A percentile compares a stretch with the other conserved stretches of the same genome.
phyloP scores from a whole-genome alignment of 352 stramenopile genomes.

The Aphanomyces euteiches region DNA sequence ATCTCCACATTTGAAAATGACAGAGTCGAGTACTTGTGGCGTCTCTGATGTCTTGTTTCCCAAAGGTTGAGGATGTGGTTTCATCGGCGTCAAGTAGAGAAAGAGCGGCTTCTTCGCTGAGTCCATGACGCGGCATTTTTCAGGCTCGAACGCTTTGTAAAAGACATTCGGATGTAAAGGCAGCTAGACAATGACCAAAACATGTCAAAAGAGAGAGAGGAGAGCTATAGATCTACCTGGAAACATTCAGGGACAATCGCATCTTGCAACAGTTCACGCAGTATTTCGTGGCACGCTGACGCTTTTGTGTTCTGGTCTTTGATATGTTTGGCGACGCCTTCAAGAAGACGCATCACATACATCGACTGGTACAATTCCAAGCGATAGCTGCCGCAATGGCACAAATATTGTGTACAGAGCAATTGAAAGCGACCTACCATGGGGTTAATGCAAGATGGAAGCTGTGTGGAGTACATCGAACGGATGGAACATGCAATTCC shows the following conservation, averaged over 20 bases:
- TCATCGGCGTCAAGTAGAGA: conserved; percentile 76
- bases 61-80: conserved; percentile 43
- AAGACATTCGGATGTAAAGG: conserved; percentile 82
- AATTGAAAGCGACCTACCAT: conserved; percentile 45
- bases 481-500: conserved; percentile 31
- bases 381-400: conserved; percentile 85
- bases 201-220: not conserved
- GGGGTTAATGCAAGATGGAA: not conserved
- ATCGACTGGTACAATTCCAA: conserved; percentile 87
- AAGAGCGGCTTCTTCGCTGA: conserved; percentile 91
- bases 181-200: conserved; percentile 37
- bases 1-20: conserved; percentile 92
- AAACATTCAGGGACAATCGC: conserved; percentile 80
- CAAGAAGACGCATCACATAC: conserved; percentile 89
- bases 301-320: conserved; percentile 48
- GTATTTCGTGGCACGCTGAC: conserved; percentile 42
- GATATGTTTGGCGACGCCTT: conserved; percentile 62
- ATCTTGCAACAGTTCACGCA: conserved; percentile 52
- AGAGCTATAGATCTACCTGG: conserved; percentile 38
- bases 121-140: conserved; percentile 90
- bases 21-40: conserved; percentile 30
- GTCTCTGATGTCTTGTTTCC: conserved; percentile 29
- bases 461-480: not conserved
- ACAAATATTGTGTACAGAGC: conserved; percentile 74
- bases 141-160: conserved; percentile 66